Percentiles rank a stretch among this genome's conserved stretches.
Conservation (phyloP, 805 yeast species). For the Candida mattraensis region DNA sequence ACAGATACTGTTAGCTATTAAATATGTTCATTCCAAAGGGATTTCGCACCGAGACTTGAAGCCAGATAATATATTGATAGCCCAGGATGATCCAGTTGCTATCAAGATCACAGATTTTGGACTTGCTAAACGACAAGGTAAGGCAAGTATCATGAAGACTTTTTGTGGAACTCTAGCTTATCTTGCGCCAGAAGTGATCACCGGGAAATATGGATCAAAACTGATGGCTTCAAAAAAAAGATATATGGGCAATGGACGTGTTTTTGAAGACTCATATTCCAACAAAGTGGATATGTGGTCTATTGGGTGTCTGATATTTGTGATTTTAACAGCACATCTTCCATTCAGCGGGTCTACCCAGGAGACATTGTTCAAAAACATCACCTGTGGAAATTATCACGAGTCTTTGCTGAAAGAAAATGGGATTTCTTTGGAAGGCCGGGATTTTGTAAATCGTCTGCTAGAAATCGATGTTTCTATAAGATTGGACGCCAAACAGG, state of each 20-base stretch:
- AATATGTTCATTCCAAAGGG: constrained; percentile 84
- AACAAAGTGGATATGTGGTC: constrained; percentile 97
- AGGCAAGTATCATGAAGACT: constrained; percentile 85
- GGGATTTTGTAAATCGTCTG: constrained; percentile 67
- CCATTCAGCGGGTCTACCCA: constrained; percentile 96
- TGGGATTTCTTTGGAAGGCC: constrained; percentile 65
- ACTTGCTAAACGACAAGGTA: constrained; percentile 84
- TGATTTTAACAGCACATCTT: constrained; percentile 85
- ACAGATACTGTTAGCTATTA: constrained; percentile 81
- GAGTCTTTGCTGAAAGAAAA: constrained; percentile 64
- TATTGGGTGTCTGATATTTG: constrained; percentile 90
- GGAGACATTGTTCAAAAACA: constrained; percentile 75
- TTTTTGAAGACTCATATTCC: constrained; percentile 54
- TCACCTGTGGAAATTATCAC: constrained; percentile 76
- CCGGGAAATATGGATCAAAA: constrained; percentile 48
- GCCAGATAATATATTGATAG: constrained; percentile 92
- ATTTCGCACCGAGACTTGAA: constrained; percentile 96
- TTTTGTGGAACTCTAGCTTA: constrained; percentile 98
- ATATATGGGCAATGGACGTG: constrained; percentile 35
- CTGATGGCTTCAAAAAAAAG: constrained; percentile 26
- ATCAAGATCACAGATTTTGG: constrained; percentile 98
- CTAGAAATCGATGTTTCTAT: constrained; percentile 74
- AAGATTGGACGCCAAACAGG: constrained; percentile 73
- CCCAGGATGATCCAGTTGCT: constrained; percentile 84
- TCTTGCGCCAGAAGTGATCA: constrained; percentile 90